A percentile compares a stretch with the other conserved stretches of the same genome.
Evolutionary conservation across 208 protist genomes (phyloP).

Genomic region (Endotrypanum monterogeii): DNA sequence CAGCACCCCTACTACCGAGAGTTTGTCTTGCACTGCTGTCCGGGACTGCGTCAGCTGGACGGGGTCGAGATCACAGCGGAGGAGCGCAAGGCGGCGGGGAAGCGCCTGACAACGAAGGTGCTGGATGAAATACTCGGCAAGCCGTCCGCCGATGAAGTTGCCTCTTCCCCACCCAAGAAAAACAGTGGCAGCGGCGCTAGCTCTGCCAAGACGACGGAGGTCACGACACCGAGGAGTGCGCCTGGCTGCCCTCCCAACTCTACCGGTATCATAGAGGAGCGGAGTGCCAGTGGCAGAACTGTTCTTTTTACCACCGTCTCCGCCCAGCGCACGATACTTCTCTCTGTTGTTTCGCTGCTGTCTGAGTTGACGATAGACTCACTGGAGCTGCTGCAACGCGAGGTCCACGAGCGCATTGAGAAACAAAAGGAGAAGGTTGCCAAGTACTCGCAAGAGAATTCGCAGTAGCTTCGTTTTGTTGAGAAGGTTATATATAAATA

Average conservation of each 20-base stretch:
- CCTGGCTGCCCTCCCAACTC: not conserved
- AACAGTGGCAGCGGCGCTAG: constrained; percentile 13
- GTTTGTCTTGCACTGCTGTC: constrained; percentile 86
- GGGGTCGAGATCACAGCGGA: constrained; percentile 71
- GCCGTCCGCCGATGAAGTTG: not conserved
- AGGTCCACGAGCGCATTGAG: constrained; percentile 64
- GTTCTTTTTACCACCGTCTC: constrained; percentile 52
- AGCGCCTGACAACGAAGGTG: constrained; percentile 52
- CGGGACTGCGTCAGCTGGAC: constrained; percentile 86
- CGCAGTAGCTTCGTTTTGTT: constrained; percentile 1
- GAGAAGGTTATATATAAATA: too few relatives aligned
- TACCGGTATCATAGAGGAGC: constrained; percentile 28
- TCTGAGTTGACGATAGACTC: constrained; percentile 83
- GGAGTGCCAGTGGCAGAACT: constrained; percentile 18
- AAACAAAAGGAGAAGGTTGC: constrained; percentile 38
- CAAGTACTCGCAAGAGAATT: constrained; percentile 24
- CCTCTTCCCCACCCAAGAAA: constrained; percentile 7
- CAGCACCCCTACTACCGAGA: constrained; percentile 81
- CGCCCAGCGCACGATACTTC: constrained; percentile 81
- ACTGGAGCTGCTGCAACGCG: constrained; percentile 75
- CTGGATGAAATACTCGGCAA: constrained; percentile 67
- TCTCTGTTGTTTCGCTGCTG: constrained; percentile 80
- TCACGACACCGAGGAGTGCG: not conserved
- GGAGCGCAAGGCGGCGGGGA: constrained; percentile 59
- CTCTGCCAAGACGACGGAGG: constrained; percentile 3